phyloP scores from a whole-genome alignment of 2,329 filamentous ascomycete genomes.

The Ceratocystis lukuohia region DNA sequence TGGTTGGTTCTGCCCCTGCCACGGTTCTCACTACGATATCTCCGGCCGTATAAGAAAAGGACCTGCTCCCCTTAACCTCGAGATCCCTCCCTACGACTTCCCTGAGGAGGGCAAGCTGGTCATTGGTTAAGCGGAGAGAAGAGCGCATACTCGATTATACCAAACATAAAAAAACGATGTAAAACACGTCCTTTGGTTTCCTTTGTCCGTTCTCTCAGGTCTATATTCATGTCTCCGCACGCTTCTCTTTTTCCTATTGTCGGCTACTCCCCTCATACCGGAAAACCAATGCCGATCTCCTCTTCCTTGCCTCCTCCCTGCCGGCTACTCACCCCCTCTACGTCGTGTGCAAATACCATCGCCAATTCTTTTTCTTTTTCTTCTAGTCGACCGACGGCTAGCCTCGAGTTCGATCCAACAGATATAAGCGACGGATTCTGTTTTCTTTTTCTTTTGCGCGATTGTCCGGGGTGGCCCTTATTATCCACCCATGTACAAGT shows the following conservation, averaged over 20 bases:
- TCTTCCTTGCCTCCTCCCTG: background rate
- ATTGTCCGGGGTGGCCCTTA: constrained; percentile 3
- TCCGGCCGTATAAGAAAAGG: constrained; percentile 96
- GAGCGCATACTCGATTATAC: constrained; percentile 16
- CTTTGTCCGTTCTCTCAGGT: constrained; percentile 7
- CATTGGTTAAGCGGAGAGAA: constrained; percentile 60
- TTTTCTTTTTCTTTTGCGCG: constrained; percentile 11
- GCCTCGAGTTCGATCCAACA: constrained; percentile 11
- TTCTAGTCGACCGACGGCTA: background rate
- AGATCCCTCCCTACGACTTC: constrained; percentile 88
- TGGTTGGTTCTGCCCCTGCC: constrained; percentile 99
- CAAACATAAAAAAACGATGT: constrained; percentile 17
- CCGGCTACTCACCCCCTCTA: background rate
- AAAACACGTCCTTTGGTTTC: constrained; percentile 17
- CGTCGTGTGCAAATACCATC: constrained; percentile 15
- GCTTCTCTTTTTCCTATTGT: background rate
- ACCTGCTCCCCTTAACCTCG: constrained; percentile 91
- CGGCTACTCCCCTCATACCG: background rate
- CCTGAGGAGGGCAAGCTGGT: constrained; percentile 75
- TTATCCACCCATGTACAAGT: constrained; percentile 4
- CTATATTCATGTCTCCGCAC: constrained; percentile 10
- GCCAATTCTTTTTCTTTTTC: constrained; percentile 5
- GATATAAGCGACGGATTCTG: constrained; percentile 11
- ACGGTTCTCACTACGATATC: constrained; percentile 99
- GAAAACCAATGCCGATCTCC: background rate